A percentile compares a stretch with the other conserved stretches of the same genome.
These are phyloP conservation scores for Triticum timopheevii DNA, from an alignment of 176 grass and related monocot genomes.

Conservation along the genomic window DNA sequence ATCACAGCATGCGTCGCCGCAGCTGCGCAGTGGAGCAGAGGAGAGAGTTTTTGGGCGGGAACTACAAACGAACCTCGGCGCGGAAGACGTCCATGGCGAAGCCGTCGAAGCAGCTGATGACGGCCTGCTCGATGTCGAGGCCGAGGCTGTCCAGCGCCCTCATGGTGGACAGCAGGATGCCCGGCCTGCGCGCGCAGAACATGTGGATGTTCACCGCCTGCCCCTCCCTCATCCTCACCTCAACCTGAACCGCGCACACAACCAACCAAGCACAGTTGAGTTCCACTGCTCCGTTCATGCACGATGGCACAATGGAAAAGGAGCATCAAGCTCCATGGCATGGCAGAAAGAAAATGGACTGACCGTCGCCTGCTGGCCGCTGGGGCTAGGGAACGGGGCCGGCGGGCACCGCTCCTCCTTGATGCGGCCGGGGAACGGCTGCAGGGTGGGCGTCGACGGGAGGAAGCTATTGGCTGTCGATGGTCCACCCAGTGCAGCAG, in stretches of 20 bases:
- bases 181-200: conserved; percentile 70
- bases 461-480: conserved; percentile 46
- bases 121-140: conserved; percentile 68
- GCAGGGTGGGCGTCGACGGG: conserved; percentile 63
- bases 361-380: conserved; percentile 61
- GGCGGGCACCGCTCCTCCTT: conserved; percentile 74
- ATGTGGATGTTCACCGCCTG: conserved; percentile 83
- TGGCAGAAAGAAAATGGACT: conserved; percentile 20
- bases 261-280: not conserved
- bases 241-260: conserved; percentile 39
- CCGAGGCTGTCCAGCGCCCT: conserved; percentile 65
- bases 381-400: conserved; percentile 50
- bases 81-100: conserved; percentile 80
- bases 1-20: not conserved
- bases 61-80: conserved; percentile 50
- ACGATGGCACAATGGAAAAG: too few species aligned
- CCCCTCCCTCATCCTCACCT: conserved; percentile 74
- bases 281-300: not conserved
- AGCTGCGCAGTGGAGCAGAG: not conserved
- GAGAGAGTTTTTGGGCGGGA: not conserved
- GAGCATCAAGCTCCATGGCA: not conserved
- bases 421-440: conserved; percentile 47
- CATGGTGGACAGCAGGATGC: conserved; percentile 63
- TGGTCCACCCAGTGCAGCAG: conserved; percentile 53
- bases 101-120: conserved; percentile 73